Conservation (phyloP, 331 rosid species). For the Quercus lobata region DNA sequence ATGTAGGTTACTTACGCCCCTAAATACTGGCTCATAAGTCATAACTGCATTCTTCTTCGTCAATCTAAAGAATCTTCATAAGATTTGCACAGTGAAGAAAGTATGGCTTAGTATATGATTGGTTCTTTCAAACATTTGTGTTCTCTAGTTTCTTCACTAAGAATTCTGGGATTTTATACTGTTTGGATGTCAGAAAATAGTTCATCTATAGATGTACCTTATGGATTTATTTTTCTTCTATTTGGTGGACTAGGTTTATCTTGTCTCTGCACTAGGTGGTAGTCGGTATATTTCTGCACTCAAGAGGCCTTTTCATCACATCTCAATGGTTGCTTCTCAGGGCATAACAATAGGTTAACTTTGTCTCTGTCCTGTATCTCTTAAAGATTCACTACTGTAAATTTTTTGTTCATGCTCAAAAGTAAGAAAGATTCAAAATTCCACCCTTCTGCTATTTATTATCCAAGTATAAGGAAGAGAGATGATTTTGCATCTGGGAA, state of each 20-base stretch:
- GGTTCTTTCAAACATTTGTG: background rate
- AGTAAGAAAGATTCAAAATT: background rate
- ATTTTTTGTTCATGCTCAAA: background rate
- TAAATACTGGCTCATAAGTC: background rate
- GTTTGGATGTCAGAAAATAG: background rate
- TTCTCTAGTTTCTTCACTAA: background rate
- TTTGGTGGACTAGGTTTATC: slow-evolving; percentile 61
- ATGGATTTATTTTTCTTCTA: background rate
- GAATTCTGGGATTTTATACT: background rate
- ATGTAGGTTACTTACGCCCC: background rate
- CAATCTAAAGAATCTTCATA: background rate
- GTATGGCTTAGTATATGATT: background rate
- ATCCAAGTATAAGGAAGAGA: background rate
- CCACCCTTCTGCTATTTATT: background rate
- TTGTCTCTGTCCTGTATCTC: no score
- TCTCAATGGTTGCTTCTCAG: background rate
- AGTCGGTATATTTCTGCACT: slow-evolving; percentile 30
- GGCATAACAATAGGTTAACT: no score
- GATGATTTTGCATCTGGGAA: background rate
- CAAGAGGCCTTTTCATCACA: slow-evolving; percentile 73
- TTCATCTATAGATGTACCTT: background rate
- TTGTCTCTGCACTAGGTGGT: slow-evolving; percentile 83
- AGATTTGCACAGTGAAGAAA: background rate
- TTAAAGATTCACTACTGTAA: background rate
- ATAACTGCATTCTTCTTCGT: background rate